Percentiles rank a stretch among this genome's conserved stretches.
Conservation (phyloP, 2,329 filamentous ascomycete species). For the Hypocreales sp. region DNA sequence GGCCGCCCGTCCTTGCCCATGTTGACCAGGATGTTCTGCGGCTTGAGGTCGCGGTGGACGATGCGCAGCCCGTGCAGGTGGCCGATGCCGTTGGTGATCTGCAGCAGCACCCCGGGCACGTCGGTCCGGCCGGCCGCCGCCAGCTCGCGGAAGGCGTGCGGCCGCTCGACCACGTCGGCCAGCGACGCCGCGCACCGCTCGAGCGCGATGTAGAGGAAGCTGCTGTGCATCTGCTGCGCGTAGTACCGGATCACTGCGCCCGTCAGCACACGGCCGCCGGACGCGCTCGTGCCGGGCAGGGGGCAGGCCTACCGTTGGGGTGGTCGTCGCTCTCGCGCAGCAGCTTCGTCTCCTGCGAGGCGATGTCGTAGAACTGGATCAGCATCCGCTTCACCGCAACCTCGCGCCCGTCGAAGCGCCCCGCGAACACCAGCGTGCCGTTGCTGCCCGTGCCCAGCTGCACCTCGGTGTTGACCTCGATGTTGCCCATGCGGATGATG, state of each 20-base stretch:
- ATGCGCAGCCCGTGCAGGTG: constrained; percentile 87
- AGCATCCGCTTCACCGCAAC: constrained; percentile 97
- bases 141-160: constrained; percentile 48
- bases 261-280: constrained; percentile 2
- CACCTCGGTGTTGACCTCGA: constrained; percentile 47
- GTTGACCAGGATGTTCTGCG: constrained; percentile 87
- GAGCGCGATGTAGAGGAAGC: constrained; percentile 90
- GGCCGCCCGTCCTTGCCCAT: constrained; percentile 55
- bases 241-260: constrained; percentile 78
- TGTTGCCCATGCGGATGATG: constrained; percentile 44
- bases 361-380: constrained; percentile 89
- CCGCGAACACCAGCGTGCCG: constrained; percentile 89
- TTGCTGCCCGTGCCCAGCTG: constrained; percentile 73
- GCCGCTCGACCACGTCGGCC: constrained; percentile 77
- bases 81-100: constrained; percentile 77
- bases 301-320: constrained; percentile 47
- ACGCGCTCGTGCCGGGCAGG: not conserved
- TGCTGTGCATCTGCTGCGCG: constrained; percentile 73
- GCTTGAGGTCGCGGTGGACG: constrained; percentile 93
- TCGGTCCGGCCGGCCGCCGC: constrained; percentile 61
- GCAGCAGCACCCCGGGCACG: constrained; percentile 64
- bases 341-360: constrained; percentile 81
- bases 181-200: constrained; percentile 90
- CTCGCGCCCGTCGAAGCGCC: constrained; percentile 83
- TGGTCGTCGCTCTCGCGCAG: constrained; percentile 91